phyloP scores from a whole-genome alignment of 1,284 basidiomycete species.

The Naganishia sp. region DNA sequence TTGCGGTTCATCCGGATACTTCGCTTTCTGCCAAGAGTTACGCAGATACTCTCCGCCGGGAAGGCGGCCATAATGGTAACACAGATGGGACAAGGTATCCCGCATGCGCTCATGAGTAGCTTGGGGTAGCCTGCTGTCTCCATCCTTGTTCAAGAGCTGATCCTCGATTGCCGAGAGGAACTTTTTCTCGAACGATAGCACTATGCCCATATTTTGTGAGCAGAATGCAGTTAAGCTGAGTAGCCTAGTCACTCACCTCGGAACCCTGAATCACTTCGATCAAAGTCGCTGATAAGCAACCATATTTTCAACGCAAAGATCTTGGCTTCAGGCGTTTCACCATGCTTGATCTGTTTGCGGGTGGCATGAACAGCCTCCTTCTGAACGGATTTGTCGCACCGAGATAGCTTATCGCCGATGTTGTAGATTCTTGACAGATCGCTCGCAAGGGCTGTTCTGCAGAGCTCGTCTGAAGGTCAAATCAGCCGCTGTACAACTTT shows the following conservation, averaged over 20 bases:
- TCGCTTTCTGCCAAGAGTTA: conserved; percentile 51
- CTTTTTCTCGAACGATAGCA: conserved; percentile 44
- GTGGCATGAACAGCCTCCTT: conserved; percentile 51
- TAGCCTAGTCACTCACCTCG: conserved; percentile 40
- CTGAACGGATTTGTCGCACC: conserved; percentile 46
- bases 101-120: conserved; percentile 29
- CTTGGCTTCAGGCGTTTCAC: conserved; percentile 42
- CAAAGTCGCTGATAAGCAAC: conserved; percentile 49
- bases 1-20: conserved; percentile 48
- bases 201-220: conserved; percentile 28
- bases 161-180: conserved; percentile 45
- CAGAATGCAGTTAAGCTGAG: background rate
- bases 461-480: conserved; percentile 27
- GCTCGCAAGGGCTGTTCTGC: conserved; percentile 17
- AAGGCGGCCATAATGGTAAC: conserved; percentile 44
- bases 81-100: conserved; percentile 47
- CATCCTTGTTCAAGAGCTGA: conserved; percentile 25
- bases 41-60: conserved; percentile 48
- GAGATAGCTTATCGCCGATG: conserved; percentile 50
- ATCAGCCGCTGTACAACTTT: background rate
- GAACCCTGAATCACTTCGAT: conserved; percentile 40
- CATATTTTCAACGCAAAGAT: conserved; percentile 49
- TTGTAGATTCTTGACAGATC: conserved; percentile 43
- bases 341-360: conserved; percentile 51
- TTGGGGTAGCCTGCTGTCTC: conserved; percentile 14